phyloP scores from a whole-genome alignment of 305 asterid genomes.

The Fraxinus ornus region DNA sequence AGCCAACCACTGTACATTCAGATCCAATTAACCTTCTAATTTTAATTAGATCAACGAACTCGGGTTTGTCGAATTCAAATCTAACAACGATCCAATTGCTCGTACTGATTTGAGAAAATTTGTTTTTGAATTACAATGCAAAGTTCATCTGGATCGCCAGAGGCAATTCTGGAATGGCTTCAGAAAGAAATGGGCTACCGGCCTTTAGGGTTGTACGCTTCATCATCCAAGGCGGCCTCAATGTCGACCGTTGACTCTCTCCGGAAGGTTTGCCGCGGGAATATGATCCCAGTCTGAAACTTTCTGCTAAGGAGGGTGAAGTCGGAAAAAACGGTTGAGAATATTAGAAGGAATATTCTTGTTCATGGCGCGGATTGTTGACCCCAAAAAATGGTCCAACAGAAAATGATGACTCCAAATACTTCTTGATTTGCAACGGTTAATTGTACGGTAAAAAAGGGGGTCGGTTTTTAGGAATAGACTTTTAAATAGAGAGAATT shows the following conservation, averaged over 20 bases:
- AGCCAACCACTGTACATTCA: too few relatives aligned
- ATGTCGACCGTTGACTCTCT: constrained; percentile 68
- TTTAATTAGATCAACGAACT: too few relatives aligned
- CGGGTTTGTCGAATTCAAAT: too few relatives aligned
- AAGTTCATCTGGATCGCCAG: constrained; percentile 53
- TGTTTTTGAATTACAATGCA: constrained; percentile 31
- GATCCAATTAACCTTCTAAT: too few relatives aligned
- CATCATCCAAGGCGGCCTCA: constrained; percentile 62
- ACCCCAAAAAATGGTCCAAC: too few relatives aligned
- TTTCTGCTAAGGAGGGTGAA: constrained; percentile 74
- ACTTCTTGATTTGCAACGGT: too few relatives aligned
- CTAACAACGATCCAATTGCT: too few relatives aligned
- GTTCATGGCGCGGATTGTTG: constrained; percentile 56
- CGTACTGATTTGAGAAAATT: too few relatives aligned
- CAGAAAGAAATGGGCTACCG: constrained; percentile 93
- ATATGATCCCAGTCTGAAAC: constrained; percentile 90
- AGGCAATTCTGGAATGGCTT: constrained; percentile 84
- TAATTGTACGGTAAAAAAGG: too few relatives aligned
- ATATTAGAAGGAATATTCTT: constrained; percentile 72
- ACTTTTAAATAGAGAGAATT: too few relatives aligned
- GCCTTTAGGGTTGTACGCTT: constrained; percentile 70
- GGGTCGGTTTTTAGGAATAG: too few relatives aligned
- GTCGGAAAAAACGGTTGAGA: constrained; percentile 91
- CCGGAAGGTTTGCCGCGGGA: constrained; percentile 86
- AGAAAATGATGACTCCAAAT: too few relatives aligned